phyloP scores from a whole-genome alignment of 2,329 filamentous ascomycete species.

The Microdochium bolleyi region DNA sequence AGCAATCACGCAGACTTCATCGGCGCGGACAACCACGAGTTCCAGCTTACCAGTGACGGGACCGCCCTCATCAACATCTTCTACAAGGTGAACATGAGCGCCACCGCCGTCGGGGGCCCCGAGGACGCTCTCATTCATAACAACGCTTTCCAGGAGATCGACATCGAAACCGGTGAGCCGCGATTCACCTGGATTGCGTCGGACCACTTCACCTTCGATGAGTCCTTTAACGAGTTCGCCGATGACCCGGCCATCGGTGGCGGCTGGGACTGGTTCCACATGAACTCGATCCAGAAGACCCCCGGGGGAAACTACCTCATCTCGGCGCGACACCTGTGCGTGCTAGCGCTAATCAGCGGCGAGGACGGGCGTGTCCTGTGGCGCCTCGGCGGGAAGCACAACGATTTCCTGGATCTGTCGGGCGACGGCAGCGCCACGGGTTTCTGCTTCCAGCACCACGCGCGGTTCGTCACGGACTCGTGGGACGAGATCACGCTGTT shows the following conservation, averaged over 20 bases:
- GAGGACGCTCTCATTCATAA: conserved; percentile 21
- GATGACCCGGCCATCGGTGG: conserved; percentile 15
- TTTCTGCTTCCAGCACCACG: conserved; percentile 31
- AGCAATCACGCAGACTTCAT: conserved; percentile 21
- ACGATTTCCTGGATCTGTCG: conserved; percentile 25
- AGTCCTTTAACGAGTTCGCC: conserved; percentile 10
- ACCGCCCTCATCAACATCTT: conserved; percentile 34
- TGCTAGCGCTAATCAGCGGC: conserved; percentile 18
- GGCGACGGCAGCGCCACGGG: conserved; percentile 21
- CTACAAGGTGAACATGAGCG: conserved; percentile 20
- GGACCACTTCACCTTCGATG: conserved; percentile 18
- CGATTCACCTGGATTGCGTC: conserved; percentile 28
- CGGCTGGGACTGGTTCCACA: conserved; percentile 28
- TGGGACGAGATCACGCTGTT: conserved; percentile 23
- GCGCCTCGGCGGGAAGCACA: conserved; percentile 25
- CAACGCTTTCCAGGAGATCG: conserved; percentile 29
- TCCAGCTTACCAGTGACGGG: conserved; percentile 29
- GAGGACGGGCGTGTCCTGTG: conserved; percentile 21
- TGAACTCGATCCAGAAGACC: conserved; percentile 26
- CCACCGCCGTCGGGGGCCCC: conserved; percentile 20
- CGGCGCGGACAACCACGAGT: conserved; percentile 32
- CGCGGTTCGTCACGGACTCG: conserved; percentile 18
- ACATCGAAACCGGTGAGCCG: conserved; percentile 24
- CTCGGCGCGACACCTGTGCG: conserved; percentile 22
- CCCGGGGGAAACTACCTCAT: conserved; percentile 26